Evolutionary conservation across 106 monocot species (phyloP).

Genomic region (Triglochin maritima): DNA sequence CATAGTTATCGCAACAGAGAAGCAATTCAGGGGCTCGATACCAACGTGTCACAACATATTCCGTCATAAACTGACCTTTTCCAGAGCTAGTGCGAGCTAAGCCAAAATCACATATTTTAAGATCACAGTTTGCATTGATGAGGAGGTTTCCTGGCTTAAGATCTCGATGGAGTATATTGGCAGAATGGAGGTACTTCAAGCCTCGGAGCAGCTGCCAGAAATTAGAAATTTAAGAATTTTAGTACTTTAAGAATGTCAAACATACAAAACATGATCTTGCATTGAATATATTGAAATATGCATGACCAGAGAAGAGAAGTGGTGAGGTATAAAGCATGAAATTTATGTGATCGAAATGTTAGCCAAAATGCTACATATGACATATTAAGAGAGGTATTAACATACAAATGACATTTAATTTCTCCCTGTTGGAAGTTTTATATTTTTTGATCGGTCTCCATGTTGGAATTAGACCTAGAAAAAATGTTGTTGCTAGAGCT

Average conservation of each 20-base stretch:
- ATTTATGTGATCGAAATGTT: too few species aligned
- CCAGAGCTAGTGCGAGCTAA: constrained; percentile 55
- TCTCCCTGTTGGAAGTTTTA: too few species aligned
- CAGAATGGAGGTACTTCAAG: constrained; percentile 84
- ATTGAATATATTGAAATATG: too few species aligned
- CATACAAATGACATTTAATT: too few species aligned
- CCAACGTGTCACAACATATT: constrained; percentile 92
- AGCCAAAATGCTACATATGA: too few species aligned
- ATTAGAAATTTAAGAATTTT: background rate
- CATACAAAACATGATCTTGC: too few species aligned
- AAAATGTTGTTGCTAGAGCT: too few species aligned
- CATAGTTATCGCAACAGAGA: constrained; percentile 75
- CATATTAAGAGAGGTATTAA: too few species aligned
- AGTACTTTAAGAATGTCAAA: background rate
- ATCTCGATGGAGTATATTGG: constrained; percentile 80
- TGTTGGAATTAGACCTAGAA: too few species aligned
- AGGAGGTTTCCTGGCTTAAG: constrained; percentile 81
- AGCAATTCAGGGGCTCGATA: constrained; percentile 81
- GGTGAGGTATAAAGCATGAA: too few species aligned
- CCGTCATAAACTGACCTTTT: constrained; percentile 68
- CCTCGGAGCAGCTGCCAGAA: constrained; percentile 51
- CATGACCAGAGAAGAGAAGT: too few species aligned
- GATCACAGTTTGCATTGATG: constrained; percentile 78
- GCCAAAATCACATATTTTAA: constrained; percentile 89
- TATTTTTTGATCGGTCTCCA: too few species aligned